Percentiles rank a stretch among this genome's conserved stretches.
Evolutionary conservation across 2,329 filamentous ascomycete species (phyloP).

Genomic region (Mycosphaerelloides madeirae): DNA sequence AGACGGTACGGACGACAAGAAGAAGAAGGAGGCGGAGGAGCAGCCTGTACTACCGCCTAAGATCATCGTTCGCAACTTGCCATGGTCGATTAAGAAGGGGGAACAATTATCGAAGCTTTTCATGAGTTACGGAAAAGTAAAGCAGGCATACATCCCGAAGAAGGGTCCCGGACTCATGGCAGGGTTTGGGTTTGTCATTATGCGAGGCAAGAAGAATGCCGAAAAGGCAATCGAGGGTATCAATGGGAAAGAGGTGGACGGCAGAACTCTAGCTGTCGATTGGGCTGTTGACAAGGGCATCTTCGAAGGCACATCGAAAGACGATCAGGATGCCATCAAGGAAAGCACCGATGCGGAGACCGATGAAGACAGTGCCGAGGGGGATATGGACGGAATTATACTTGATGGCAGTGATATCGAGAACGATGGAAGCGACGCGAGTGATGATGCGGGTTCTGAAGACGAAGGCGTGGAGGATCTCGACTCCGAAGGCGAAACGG

Average conservation of each 20-base stretch:
- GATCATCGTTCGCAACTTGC: constrained; percentile 86
- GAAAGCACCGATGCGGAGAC: constrained; percentile 29
- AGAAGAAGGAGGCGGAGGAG: constrained; percentile 61
- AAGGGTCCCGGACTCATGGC: constrained; percentile 63
- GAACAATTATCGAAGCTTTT: constrained; percentile 78
- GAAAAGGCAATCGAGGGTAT: constrained; percentile 78
- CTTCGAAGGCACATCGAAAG: constrained; percentile 50
- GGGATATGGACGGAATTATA: too few relatives aligned
- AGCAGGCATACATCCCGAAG: constrained; percentile 78
- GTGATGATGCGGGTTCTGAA: constrained; percentile 32
- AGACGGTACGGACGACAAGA: constrained; percentile 52
- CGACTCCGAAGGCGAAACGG: constrained; percentile 39
- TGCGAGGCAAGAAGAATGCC: constrained; percentile 84
- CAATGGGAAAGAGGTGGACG: constrained; percentile 88
- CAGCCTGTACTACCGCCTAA: constrained; percentile 68
- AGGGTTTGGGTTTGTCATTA: constrained; percentile 88
- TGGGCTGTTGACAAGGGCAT: constrained; percentile 91
- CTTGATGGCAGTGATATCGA: constrained; percentile 44
- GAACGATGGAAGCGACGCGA: constrained; percentile 39
- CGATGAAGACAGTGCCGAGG: constrained; percentile 39
- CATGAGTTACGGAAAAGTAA: constrained; percentile 84
- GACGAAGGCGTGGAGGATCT: constrained; percentile 42
- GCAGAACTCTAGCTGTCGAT: constrained; percentile 83
- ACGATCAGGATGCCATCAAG: constrained; percentile 29
- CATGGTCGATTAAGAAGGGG: constrained; percentile 87